A percentile compares a stretch with the other conserved stretches of the same genome.
phyloP scores from a whole-genome alignment of 2,329 filamentous ascomycete species.

The Acarospora socialis region DNA sequence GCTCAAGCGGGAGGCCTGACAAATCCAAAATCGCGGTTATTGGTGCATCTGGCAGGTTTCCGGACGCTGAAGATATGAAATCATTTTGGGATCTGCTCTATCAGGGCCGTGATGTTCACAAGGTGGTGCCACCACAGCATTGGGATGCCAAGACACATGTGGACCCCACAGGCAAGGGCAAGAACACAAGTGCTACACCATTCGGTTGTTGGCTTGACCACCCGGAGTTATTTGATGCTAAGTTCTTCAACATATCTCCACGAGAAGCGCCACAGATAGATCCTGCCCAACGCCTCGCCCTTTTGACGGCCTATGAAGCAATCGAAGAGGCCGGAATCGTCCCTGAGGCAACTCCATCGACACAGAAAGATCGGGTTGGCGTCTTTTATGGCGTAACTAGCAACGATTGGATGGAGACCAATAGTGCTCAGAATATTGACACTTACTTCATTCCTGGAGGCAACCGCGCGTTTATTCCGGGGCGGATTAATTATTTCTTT shows the following conservation, averaged over 20 bases:
- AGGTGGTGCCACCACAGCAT: constrained; percentile 4
- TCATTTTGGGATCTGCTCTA: constrained; percentile 13
- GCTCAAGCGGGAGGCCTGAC: too few relatives aligned
- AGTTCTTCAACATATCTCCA: constrained; percentile 5
- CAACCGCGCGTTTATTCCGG: constrained; percentile 38
- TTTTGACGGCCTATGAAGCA: constrained; percentile 56
- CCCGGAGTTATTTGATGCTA: constrained; percentile 3
- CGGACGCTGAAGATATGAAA: constrained; percentile 6
- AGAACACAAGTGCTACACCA: constrained; percentile 3
- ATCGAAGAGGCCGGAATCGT: constrained; percentile 58
- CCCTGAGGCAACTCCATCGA: constrained; percentile 47
- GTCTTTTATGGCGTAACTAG: constrained; percentile 54
- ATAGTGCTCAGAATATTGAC: constrained; percentile 48
- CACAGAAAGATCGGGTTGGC: constrained; percentile 41
- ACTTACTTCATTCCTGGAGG: constrained; percentile 44
- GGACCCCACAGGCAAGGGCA: neutral
- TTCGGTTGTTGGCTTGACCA: constrained; percentile 2
- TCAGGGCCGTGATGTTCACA: constrained; percentile 10
- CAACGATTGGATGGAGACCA: constrained; percentile 55
- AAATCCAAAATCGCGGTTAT: constrained; percentile 10
- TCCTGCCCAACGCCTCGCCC: constrained; percentile 55
- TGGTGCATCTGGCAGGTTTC: constrained; percentile 13
- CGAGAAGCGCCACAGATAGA: constrained; percentile 41
- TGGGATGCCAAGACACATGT: constrained; percentile 9
- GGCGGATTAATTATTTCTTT: constrained; percentile 50